Evolutionary conservation across 2,329 filamentous ascomycete species (phyloP).

Genomic region (Cladophialophora yegresii): DNA sequence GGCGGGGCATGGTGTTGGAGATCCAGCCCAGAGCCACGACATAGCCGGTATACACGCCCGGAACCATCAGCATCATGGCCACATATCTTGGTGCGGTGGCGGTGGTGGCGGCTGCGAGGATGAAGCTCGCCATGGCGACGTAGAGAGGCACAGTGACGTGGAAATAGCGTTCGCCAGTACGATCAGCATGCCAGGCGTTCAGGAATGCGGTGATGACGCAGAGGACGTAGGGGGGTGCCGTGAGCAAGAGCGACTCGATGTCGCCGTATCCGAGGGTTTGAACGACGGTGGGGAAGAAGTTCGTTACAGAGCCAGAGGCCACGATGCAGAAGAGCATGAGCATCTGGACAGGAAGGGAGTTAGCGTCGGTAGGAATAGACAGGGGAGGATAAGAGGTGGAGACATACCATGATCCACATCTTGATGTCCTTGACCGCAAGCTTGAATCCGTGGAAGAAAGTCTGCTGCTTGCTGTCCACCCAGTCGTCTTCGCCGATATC

Average conservation of each 20-base stretch:
- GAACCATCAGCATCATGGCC: constrained; percentile 70
- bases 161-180: constrained; percentile 69
- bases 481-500: constrained; percentile 67
- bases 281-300: constrained; percentile 72
- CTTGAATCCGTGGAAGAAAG: constrained; percentile 45
- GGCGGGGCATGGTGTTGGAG: constrained; percentile 71
- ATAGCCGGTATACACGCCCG: constrained; percentile 54
- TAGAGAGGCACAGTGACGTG: constrained; percentile 66
- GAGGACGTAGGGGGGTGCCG: constrained; percentile 55
- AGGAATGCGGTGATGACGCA: constrained; percentile 59
- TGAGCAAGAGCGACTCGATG: constrained; percentile 54
- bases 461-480: constrained; percentile 57
- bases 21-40: constrained; percentile 74
- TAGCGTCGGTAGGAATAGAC: background rate
- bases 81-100: constrained; percentile 64
- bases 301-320: constrained; percentile 61
- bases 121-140: constrained; percentile 65
- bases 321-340: constrained; percentile 54
- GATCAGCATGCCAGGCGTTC: constrained; percentile 62
- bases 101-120: constrained; percentile 66
- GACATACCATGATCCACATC: constrained; percentile 59
- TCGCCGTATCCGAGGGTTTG: constrained; percentile 67
- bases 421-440: constrained; percentile 61
- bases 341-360: constrained; percentile 43
- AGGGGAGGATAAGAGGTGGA: background rate